Conservation (phyloP, 345 rosid genomes). For the Lumnitzera littorea region DNA sequence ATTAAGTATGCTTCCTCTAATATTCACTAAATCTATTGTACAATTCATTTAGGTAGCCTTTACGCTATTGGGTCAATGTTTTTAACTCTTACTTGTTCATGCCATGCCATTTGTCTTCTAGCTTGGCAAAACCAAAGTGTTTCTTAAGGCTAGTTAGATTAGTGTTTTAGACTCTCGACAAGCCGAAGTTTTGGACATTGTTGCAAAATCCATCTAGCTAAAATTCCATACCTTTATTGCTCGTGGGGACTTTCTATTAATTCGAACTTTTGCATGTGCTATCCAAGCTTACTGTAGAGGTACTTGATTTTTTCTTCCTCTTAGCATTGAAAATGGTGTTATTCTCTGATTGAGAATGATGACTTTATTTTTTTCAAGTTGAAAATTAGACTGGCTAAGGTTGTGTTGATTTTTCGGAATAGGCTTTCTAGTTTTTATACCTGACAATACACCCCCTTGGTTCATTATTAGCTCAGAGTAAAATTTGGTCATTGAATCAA, state of each 20-base stretch:
- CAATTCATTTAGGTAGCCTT: neutral
- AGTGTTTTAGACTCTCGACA: slow-evolving; percentile 76
- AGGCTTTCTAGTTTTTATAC: too few species aligned
- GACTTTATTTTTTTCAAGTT: too few species aligned
- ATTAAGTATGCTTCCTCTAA: slow-evolving; percentile 50
- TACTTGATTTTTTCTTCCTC: too few species aligned
- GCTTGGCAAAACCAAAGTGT: slow-evolving; percentile 90
- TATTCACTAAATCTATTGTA: neutral
- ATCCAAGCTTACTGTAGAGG: slow-evolving; percentile 92
- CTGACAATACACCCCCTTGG: too few species aligned
- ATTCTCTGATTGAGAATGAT: too few species aligned
- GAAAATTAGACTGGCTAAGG: too few species aligned
- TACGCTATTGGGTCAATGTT: neutral
- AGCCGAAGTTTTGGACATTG: slow-evolving; percentile 75
- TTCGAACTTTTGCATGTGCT: slow-evolving; percentile 47
- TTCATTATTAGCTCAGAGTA: too few species aligned
- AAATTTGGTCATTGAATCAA: too few species aligned
- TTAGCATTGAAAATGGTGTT: too few species aligned
- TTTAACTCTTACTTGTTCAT: slow-evolving; percentile 1
- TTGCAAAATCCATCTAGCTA: slow-evolving; percentile 71
- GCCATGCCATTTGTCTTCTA: slow-evolving; percentile 25
- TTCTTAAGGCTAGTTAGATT: slow-evolving; percentile 95
- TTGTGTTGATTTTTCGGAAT: too few species aligned
- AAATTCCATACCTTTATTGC: slow-evolving; percentile 53
- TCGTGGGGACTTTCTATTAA: slow-evolving; percentile 42